Evolutionary conservation across 768 basidiomycete genomes (phyloP).

Genomic region (Pleurotus salmoneostramineus): DNA sequence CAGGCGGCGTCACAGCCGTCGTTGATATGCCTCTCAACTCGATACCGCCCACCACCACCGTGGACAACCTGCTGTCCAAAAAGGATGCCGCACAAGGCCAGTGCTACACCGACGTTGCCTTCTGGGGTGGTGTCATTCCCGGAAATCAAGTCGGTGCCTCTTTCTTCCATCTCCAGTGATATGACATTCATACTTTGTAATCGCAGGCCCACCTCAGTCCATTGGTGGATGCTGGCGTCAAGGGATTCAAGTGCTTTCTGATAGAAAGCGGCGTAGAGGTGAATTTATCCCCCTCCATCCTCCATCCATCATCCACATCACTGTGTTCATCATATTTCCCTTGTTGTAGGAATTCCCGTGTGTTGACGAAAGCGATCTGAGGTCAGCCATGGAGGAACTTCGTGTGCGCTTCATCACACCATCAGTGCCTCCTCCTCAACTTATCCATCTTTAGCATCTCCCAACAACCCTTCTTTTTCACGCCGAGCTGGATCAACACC

Average conservation of each 20-base stretch:
- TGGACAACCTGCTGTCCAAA: constrained; percentile 71
- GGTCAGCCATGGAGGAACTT: constrained; percentile 67
- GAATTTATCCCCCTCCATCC: constrained; percentile 1
- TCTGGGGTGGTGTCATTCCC: constrained; percentile 96
- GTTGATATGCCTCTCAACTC: constrained; percentile 99
- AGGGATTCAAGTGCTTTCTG: constrained; percentile 96
- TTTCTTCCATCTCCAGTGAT: neutral
- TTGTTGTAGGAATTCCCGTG: constrained; percentile 82
- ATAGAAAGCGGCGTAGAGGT: constrained; percentile 96
- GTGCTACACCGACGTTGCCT: constrained; percentile 79
- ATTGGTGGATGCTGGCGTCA: constrained; percentile 78
- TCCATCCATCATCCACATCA: too few species aligned
- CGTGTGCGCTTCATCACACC: constrained; percentile 43
- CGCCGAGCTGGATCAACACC: constrained; percentile 67
- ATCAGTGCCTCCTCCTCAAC: neutral
- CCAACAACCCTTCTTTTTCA: constrained; percentile 84
- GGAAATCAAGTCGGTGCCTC: constrained; percentile 65
- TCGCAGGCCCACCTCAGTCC: constrained; percentile 65
- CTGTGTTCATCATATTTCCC: neutral
- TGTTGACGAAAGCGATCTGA: constrained; percentile 68
- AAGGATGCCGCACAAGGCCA: constrained; percentile 65
- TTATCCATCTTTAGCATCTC: constrained; percentile 41
- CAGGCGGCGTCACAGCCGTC: constrained; percentile 93
- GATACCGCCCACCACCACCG: constrained; percentile 91
- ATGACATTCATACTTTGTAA: neutral